A percentile compares a stretch with the other conserved stretches of the same genome.
These are phyloP conservation scores for Aaosphaeria pasadenensis DNA, from an alignment of 2,329 filamentous ascomycete species.

Conservation along the genomic window DNA sequence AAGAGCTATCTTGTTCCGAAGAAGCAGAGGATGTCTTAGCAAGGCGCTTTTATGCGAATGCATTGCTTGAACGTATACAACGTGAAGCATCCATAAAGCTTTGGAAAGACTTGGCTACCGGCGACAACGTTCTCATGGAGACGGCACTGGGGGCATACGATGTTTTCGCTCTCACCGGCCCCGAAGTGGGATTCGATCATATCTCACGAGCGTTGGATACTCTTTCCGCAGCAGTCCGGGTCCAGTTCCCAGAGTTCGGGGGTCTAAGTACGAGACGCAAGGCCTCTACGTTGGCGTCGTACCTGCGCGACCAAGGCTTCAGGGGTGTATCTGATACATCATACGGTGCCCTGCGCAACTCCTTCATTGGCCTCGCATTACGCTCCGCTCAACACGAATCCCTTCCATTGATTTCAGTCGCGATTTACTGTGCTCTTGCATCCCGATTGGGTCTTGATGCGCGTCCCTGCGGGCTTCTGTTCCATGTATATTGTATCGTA, in stretches of 20 bases:
- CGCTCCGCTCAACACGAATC: conserved; percentile 71
- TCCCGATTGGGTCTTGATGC: conserved; percentile 71
- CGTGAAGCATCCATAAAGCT: conserved; percentile 73
- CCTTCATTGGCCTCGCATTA: conserved; percentile 80
- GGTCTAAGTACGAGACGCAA: conserved; percentile 62
- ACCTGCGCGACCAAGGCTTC: conserved; percentile 66
- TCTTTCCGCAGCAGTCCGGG: conserved; percentile 57
- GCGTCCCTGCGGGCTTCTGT: conserved; percentile 76
- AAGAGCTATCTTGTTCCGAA: conserved; percentile 60
- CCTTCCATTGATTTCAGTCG: conserved; percentile 79
- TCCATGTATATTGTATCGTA: conserved; percentile 81
- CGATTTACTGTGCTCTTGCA: conserved; percentile 81
- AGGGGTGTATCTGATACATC: conserved; percentile 68
- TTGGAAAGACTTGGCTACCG: conserved; percentile 61
- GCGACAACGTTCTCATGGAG: conserved; percentile 62
- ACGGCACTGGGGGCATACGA: conserved; percentile 79
- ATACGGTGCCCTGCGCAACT: conserved; percentile 81
- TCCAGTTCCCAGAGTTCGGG: conserved; percentile 52
- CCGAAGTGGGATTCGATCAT: conserved; percentile 70
- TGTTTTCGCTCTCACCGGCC: conserved; percentile 77
- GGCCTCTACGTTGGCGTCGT: conserved; percentile 66
- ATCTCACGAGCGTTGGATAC: conserved; percentile 60
- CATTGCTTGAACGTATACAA: conserved; percentile 75
- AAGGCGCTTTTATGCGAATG: conserved; percentile 71
- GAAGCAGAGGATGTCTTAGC: conserved; percentile 72